Evolutionary conservation across 768 basidiomycete genomes (phyloP), one percentile per base, ranked within the genome.

Genomic region (Cystobasidium ongulense): DNA sequence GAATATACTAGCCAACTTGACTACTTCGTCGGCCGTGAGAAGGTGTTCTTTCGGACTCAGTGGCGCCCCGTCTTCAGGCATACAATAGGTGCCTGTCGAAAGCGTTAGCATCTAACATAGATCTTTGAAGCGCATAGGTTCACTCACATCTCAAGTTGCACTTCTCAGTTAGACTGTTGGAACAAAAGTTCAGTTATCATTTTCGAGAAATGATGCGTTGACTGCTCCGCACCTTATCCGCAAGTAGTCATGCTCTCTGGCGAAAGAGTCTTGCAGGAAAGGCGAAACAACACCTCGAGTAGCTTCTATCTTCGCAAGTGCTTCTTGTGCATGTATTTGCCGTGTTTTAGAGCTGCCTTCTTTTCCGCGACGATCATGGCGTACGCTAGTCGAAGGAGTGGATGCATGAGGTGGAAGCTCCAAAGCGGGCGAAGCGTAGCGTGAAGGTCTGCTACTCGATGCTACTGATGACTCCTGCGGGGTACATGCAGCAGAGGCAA

Each of bases 131-230:
- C n/a, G 35, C 35, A 10, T 23, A 29, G 7, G 33, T 21, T 23
- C 29, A 80, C 83, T 43, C 75, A 89, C 92, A 93, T 81, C 92
- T 86, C 71, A 94, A 83, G 82, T 93, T 94, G 81, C 92, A 94
- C 74, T 86, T 84, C 80, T 93, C 92, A 0, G 91, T 92, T 39
- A 93, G 82, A 0, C 89, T 90, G 65, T 10, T 13, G 21, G 25
- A 11, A 13, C 3, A 29, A 59, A 27, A n/a, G 7, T 10, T 33
- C 4, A 7, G 8, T 7, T 25, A 33, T 57, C 54, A 57, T 5
- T 31, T 31, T 38, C 27, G 36, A n/a, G n/a, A n/a, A n/a, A n/a
- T n/a, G n/a, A n/a, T n/a, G n/a, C n/a, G n/a, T n/a, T n/a, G n/a
- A n/a, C n/a, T n/a, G n/a, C n/a, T n/a, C n/a, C n/a, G n/a, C 53